Evolutionary conservation across 352 stramenopile species (phyloP).

Genomic region (Globisporangium solare): DNA sequence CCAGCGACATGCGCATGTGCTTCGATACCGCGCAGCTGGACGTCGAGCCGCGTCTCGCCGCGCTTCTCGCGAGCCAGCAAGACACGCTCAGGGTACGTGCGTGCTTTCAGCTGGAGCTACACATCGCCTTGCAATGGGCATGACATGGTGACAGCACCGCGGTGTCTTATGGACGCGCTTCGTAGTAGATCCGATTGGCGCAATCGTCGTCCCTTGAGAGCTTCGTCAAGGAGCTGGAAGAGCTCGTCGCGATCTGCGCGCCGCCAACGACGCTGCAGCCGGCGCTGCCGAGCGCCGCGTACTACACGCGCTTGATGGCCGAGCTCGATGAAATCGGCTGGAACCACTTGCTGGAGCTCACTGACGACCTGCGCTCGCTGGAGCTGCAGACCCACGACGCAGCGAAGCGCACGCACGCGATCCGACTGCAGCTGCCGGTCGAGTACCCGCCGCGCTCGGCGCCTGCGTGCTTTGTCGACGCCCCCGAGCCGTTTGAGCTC

Average conservation of each 20-base stretch:
- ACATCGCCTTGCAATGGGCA: neutral
- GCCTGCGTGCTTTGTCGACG: constrained; percentile 43
- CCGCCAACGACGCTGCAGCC: constrained; percentile 4
- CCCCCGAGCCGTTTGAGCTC: constrained; percentile 40
- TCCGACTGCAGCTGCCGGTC: constrained; percentile 38
- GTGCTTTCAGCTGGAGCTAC: neutral
- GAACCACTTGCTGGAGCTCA: constrained; percentile 43
- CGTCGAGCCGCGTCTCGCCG: constrained; percentile 47
- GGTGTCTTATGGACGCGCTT: neutral
- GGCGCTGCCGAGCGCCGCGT: constrained; percentile 36
- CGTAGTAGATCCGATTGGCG: constrained; percentile 31
- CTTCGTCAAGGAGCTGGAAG: constrained; percentile 52
- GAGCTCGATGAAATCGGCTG: constrained; percentile 66
- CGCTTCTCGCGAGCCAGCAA: constrained; percentile 33
- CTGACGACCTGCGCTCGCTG: constrained; percentile 47
- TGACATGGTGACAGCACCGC: neutral
- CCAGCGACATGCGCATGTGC: constrained; percentile 12
- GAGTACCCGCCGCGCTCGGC: constrained; percentile 28
- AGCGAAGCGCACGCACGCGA: constrained; percentile 31
- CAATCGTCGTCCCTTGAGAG: constrained; percentile 49
- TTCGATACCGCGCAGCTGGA: constrained; percentile 43
- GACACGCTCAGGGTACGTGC: constrained; percentile 41
- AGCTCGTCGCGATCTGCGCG: constrained; percentile 49
- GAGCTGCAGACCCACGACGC: constrained; percentile 48
- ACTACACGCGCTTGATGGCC: constrained; percentile 57